Base-by-base conservation (phyloP, 2,329 filamentous ascomycete genomes). In the Neoarthrinium moseri region DNA sequence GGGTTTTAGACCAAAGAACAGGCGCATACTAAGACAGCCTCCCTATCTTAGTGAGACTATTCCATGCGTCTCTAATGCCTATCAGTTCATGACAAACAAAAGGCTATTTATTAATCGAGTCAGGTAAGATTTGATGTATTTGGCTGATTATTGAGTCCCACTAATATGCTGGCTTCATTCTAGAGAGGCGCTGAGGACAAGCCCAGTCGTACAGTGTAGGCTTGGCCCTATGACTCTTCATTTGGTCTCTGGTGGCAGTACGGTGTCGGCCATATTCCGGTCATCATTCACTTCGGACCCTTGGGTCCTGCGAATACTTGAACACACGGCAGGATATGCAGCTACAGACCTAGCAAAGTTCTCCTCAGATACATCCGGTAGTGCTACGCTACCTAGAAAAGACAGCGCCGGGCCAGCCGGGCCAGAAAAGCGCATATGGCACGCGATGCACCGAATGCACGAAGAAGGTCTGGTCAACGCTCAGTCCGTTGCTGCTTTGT, bases 71-170 rank as follows among this genome's bases (percentile, higher is more conserved):
- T 41, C 44, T 4, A 46, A 46, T 41, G 35, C 27, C 12, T 46
- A 27, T 35, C 44, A 41, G 37, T 46, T 41, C 18, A 34, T 41
- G 29, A 46, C 44, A 36, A 39, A 42, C 15, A 46, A 46, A 30
- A 21, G 29, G 20, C 4, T 8, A 7, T 46, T 46, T 20, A 24
- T 46, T 3, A 20, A n/a, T n/a, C n/a, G 43, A 46, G 6, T 46
- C n/a, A 33, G n/a, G 43, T 46, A 17, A 39, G 43, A 11, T 40
- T 32, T 1, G 30, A 34, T 34, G n/a, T 6, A 34, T 34, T n/a
- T 34, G 18, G 6, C 6, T 34, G 12, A 17, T 15, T 34, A 34
- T 15, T 34, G n/a, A 34, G 6, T 34, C 13, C 7, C 30, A 15
- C 7, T 8, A 15, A 8, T 17, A 11, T 8, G 30, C 12, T 34